These are phyloP conservation scores for Picochlorum sp. DNA, from an alignment of 139 green algal species.

Conservation along the genomic window DNA sequence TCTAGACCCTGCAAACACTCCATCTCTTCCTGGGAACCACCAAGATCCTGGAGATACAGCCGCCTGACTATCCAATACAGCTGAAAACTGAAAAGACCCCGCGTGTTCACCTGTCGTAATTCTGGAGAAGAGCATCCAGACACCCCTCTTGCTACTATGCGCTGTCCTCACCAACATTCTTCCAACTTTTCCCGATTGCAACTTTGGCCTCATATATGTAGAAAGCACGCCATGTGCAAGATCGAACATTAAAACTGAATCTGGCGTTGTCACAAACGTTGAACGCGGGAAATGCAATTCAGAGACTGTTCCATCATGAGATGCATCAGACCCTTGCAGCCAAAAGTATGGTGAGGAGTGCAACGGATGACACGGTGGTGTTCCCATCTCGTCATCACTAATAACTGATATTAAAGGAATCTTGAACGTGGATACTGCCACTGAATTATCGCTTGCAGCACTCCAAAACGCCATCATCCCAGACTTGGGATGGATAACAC, in stretches of 20 bases:
- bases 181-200: conserved; percentile 7
- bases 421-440: neutral
- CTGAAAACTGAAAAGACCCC: conserved; percentile 16
- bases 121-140: conserved; percentile 16
- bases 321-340: neutral
- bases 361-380: neutral
- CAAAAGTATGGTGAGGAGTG: neutral
- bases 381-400: neutral
- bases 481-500: neutral
- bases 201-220: conserved; percentile 13
- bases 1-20: conserved; percentile 26
- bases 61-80: conserved; percentile 15
- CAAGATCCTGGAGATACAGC: conserved; percentile 10
- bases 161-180: conserved; percentile 10
- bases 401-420: neutral
- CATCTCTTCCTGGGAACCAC: conserved; percentile 25
- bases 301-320: conserved; percentile 14
- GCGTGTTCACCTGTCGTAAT: neutral
- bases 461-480: conserved; percentile 10
- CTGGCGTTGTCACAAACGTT: neutral
- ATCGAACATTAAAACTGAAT: conserved; percentile 18
- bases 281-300: conserved; percentile 31
- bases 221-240: conserved; percentile 28
- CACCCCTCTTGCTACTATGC: conserved; percentile 10
- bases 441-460: too few species aligned